Percentiles rank a stretch among this genome's conserved stretches.
phyloP scores from a whole-genome alignment of 441 rosid species.

The Populus trichocarpa region DNA sequence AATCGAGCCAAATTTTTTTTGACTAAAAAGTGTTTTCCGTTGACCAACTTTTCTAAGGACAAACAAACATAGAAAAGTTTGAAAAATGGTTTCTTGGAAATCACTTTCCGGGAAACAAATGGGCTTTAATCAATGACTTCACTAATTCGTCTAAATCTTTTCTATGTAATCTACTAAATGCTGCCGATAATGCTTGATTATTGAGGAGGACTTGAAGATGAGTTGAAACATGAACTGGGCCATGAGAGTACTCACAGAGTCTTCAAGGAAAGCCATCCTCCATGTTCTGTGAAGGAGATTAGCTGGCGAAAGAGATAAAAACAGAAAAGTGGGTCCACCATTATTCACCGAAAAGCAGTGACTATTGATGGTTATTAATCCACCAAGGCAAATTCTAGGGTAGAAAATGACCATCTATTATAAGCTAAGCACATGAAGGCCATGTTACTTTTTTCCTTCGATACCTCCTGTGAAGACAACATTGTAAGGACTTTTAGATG shows the following conservation, averaged over 20 bases:
- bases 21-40: too few species aligned
- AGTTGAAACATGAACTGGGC: background rate
- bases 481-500: background rate
- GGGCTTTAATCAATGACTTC: background rate
- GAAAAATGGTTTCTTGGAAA: too few species aligned
- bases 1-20: too few species aligned
- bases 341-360: constrained; percentile 17
- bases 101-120: too few species aligned
- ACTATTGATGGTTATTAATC: background rate
- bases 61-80: too few species aligned
- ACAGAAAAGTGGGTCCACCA: constrained; percentile 14
- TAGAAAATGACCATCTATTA: constrained; percentile 5
- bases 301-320: background rate
- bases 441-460: constrained; percentile 28
- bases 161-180: background rate
- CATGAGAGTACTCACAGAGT: background rate
- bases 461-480: background rate
- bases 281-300: constrained; percentile 18
- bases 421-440: constrained; percentile 14
- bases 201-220: background rate
- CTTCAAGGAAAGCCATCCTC: background rate
- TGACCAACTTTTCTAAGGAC: too few species aligned
- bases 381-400: background rate
- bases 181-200: background rate
- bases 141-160: background rate